Evolutionary conservation across 192 early-diverging fungal species (phyloP), one percentile per base, ranked within the genome.

Genomic region (Coemansia sp.): DNA sequence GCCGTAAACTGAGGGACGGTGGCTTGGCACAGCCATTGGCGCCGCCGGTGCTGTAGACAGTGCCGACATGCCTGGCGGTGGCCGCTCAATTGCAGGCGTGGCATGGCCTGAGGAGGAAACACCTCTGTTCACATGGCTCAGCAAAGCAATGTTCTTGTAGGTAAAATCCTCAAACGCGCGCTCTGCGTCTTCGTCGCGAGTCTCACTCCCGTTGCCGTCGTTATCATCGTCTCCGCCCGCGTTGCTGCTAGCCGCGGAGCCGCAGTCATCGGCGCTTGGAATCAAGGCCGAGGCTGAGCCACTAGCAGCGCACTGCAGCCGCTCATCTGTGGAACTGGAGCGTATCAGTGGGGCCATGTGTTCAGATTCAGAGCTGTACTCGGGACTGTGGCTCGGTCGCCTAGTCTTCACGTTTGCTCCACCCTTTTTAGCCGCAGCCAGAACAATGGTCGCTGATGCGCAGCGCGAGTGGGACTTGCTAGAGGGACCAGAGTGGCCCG

Each of bases 111-210:
- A 72, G 15, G 67, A 81, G 50, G 83, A 83, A 14, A 85, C 76
- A 34, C 82, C 86, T 65, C 80, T 83, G 64, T 87, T 87, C 53
- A 87, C 86, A 34, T 87, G 79, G 63, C 81, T 85, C 42, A 87
- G 62, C 29, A 87, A 58, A 0, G 82, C 83, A 36, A 87, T 72
- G 66, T 87, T 87, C 61, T 87, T 87, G 69, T 85, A 87, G 26
- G 83, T 72, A 66, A 87, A 87, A 53, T 82, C 80, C 48, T 87
- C 86, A 65, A 87, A 87, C 50, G 68, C 78, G 4, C 72, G 68
- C 62, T 81, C 78, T 0, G 63, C 42, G 9, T 75, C 65, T 15
- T 67, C 76, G 32, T 69, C 70, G 4, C 35, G 42, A 4, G 27
- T 54, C 24, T 33, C 60, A 26, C 37, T 60, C 18, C 60, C 65